Conservation (phyloP, 768 basidiomycete genomes). For the Leccinum incarnatum region DNA sequence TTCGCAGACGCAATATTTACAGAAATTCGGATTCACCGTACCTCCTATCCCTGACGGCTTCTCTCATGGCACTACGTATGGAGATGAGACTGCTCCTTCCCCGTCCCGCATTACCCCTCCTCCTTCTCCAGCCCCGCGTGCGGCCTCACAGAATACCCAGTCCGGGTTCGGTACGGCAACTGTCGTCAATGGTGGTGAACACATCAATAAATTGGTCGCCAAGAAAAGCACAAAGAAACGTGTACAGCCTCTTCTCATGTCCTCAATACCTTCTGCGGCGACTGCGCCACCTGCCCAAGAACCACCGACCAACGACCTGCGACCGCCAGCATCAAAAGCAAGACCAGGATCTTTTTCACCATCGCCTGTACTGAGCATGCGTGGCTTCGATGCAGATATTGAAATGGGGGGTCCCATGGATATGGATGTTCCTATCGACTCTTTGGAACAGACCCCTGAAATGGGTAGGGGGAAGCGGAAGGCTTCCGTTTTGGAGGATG, state of each 20-base stretch:
- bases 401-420: constrained; percentile 48
- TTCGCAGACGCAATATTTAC: constrained; percentile 75
- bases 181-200: constrained; percentile 48
- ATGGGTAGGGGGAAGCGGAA: constrained; percentile 52
- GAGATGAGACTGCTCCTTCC: constrained; percentile 21
- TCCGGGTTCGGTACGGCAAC: constrained; percentile 40
- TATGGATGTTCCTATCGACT: constrained; percentile 52
- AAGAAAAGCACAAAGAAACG: constrained; percentile 73
- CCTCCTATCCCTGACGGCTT: constrained; percentile 70
- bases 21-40: constrained; percentile 72
- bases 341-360: constrained; percentile 27
- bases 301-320: constrained; percentile 10
- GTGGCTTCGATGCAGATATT: constrained; percentile 44
- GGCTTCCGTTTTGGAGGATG: constrained; percentile 43
- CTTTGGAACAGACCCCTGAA: constrained; percentile 45
- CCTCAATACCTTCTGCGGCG: constrained; percentile 37
- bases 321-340: constrained; percentile 27
- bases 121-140: constrained; percentile 41
- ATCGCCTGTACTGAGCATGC: constrained; percentile 51
- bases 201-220: constrained; percentile 71
- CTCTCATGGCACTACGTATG: constrained; percentile 47
- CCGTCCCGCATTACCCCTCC: constrained; percentile 44
- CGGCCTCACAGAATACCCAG: constrained; percentile 33
- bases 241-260: constrained; percentile 44
- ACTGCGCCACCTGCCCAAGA: constrained; percentile 16